phyloP scores from a whole-genome alignment of 805 yeast species.

The Lipomyces starkeyi region DNA sequence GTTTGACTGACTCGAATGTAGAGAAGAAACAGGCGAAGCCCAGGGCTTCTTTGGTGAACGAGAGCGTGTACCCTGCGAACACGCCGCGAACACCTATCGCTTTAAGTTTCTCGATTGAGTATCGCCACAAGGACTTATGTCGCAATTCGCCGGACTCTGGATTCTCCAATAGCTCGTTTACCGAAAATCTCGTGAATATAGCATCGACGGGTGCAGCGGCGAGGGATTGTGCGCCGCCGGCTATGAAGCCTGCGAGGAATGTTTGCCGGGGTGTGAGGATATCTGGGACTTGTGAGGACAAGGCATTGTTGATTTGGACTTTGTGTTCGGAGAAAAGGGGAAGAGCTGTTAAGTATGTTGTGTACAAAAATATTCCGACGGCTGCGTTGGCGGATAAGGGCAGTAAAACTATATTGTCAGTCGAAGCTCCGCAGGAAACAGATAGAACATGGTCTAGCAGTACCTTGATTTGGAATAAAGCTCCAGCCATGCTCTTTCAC shows the following conservation, averaged over 20 bases:
- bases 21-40: conserved; percentile 65
- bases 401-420: conserved; percentile 61
- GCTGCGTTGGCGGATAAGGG: conserved; percentile 87
- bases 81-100: conserved; percentile 84
- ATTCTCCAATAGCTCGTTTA: conserved; percentile 66
- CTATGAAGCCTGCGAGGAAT: conserved; percentile 81
- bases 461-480: conserved; percentile 73
- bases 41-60: conserved; percentile 75
- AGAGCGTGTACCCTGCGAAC: conserved; percentile 85
- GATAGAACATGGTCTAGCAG: neutral
- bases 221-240: conserved; percentile 86
- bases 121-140: conserved; percentile 74
- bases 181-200: conserved; percentile 77
- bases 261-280: conserved; percentile 56
- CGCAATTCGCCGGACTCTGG: conserved; percentile 3
- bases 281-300: conserved; percentile 27
- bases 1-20: conserved; percentile 64
- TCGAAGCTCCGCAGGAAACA: neutral
- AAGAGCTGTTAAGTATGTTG: conserved; percentile 66
- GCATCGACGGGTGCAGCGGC: conserved; percentile 96
- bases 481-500: conserved; percentile 81
- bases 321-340: conserved; percentile 37
- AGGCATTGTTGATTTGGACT: neutral
- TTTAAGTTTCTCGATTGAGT: conserved; percentile 68
- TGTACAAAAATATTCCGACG: conserved; percentile 85